These are phyloP conservation scores for Cryphonectria parasitica DNA, from an alignment of 2,329 filamentous ascomycete species.

Conservation along the genomic window DNA sequence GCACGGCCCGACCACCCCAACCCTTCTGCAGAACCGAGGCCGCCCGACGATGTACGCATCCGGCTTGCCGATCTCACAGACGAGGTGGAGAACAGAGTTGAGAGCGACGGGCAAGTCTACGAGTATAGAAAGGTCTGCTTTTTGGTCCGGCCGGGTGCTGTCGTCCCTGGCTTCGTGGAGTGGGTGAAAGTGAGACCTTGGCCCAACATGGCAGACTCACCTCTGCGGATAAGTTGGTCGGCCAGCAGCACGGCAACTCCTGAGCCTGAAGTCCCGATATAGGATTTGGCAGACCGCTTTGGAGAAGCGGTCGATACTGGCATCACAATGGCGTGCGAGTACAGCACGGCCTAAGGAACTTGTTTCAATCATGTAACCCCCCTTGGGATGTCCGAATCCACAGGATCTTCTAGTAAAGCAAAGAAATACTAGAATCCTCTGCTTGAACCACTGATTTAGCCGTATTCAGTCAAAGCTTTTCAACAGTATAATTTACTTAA, in stretches of 20 bases:
- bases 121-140: slow-evolving; percentile 21
- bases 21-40: slow-evolving; percentile 8
- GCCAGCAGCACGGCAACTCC: neutral
- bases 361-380: no score
- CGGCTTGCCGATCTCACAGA: slow-evolving; percentile 17
- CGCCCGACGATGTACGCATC: slow-evolving; percentile 16
- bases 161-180: slow-evolving; percentile 18
- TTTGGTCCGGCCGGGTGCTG: slow-evolving; percentile 11
- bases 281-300: neutral
- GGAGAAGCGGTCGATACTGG: neutral
- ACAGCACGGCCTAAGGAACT: no score
- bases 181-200: slow-evolving; percentile 18
- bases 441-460: no score
- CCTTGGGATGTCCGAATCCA: no score
- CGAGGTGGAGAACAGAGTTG: slow-evolving; percentile 7
- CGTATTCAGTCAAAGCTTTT: no score
- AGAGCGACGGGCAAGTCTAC: slow-evolving; percentile 3
- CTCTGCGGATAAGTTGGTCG: neutral
- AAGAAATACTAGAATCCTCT: no score
- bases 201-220: neutral
- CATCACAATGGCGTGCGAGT: no score
- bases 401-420: no score
- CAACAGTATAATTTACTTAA: no score
- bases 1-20: slow-evolving; percentile 7
- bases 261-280: neutral